A percentile compares a stretch with the other conserved stretches of the same genome.
Evolutionary conservation across 1,284 basidiomycete genomes (phyloP).

Genomic region (Pholiota adiposa): DNA sequence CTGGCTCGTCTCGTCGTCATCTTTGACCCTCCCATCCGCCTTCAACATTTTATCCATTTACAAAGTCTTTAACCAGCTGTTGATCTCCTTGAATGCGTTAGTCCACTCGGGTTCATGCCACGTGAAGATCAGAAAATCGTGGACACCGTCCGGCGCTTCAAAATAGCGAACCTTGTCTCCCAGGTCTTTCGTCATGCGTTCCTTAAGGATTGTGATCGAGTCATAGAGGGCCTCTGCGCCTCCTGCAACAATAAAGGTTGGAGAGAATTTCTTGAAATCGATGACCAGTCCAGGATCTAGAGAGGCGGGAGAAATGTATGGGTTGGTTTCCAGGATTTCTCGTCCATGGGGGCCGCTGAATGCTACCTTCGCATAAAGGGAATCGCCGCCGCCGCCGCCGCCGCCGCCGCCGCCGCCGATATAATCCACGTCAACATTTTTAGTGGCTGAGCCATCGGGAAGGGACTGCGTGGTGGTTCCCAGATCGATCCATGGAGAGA

Average conservation of each 20-base stretch:
- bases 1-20: too few relatives aligned
- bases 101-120: conserved; percentile 62
- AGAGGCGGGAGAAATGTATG: conserved; percentile 62
- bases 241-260: conserved; percentile 57
- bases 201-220: conserved; percentile 46
- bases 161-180: conserved; percentile 50
- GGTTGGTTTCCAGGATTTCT: conserved; percentile 43
- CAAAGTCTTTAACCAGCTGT: conserved; percentile 42
- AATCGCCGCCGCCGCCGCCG: too few relatives aligned
- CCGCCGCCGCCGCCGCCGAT: conserved; percentile 29
- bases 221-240: conserved; percentile 57
- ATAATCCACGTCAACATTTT: conserved; percentile 43
- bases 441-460: conserved; percentile 36
- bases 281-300: conserved; percentile 38
- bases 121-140: conserved; percentile 53
- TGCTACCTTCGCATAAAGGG: conserved; percentile 39
- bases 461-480: conserved; percentile 32
- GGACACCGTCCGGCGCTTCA: conserved; percentile 54
- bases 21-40: too few relatives aligned
- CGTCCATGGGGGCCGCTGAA: conserved; percentile 47
- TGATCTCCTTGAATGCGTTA: conserved; percentile 48
- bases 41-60: background rate
- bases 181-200: conserved; percentile 51
- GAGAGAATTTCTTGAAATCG: conserved; percentile 57
- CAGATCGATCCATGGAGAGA: conserved; percentile 65